Evolutionary conservation across 306 rosid species (phyloP).

Genomic region (Urtica urens): DNA sequence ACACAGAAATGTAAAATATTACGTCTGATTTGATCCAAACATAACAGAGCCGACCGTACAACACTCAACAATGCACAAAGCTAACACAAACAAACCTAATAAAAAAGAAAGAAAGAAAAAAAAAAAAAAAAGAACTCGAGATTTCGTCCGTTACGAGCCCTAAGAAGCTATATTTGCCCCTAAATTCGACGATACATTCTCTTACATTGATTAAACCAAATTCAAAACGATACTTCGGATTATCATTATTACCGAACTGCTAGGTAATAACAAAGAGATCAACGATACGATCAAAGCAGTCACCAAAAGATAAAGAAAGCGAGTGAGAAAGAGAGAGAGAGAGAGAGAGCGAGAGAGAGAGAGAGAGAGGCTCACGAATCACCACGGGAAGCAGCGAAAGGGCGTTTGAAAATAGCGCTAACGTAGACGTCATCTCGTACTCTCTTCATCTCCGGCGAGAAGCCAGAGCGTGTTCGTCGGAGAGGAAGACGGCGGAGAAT

Average conservation of each 20-base stretch:
- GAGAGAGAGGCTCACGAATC: conserved; percentile 47
- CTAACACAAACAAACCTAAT: conserved; percentile 11
- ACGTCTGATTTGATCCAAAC: too few relatives aligned
- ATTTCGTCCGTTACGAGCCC: background rate
- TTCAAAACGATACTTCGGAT: background rate
- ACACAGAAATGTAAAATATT: background rate
- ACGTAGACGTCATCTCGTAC: conserved; percentile 45
- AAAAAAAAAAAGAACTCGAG: background rate
- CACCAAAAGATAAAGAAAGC: conserved; percentile 9
- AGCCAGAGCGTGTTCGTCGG: too few relatives aligned
- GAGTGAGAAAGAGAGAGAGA: background rate
- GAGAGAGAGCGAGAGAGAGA: background rate
- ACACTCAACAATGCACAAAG: conserved; percentile 11
- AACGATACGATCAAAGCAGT: conserved; percentile 1
- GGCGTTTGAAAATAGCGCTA: conserved; percentile 54
- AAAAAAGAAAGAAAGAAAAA: too few relatives aligned
- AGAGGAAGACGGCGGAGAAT: background rate
- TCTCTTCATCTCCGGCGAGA: conserved; percentile 47
- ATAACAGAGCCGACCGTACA: background rate
- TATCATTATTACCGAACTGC: background rate
- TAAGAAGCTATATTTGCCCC: background rate
- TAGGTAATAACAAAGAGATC: background rate
- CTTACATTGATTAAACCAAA: background rate
- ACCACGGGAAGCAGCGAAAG: conserved; percentile 43
- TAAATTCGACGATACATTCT: background rate